phyloP scores from a whole-genome alignment of 768 basidiomycete genomes.

The Nevesoporus exiguus region DNA sequence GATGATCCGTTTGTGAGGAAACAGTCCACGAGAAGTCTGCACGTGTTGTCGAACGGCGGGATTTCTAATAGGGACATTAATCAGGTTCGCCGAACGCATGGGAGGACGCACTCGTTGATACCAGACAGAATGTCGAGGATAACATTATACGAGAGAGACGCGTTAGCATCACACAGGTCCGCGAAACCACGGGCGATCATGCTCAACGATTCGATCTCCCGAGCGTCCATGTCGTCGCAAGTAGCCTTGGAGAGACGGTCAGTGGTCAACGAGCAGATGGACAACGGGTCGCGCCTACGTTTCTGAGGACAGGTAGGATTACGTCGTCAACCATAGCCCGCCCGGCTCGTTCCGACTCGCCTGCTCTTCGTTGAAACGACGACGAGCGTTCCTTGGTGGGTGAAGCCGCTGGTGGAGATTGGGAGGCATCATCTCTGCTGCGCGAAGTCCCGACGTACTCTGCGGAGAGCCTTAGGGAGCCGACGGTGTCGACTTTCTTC shows the following conservation, averaged over 20 bases:
- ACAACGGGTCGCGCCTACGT: constrained; percentile 43
- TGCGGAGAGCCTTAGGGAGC: constrained; percentile 71
- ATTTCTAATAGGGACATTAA: constrained; percentile 49
- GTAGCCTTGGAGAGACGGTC: constrained; percentile 47
- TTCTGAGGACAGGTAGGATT: constrained; percentile 72
- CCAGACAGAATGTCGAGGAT: constrained; percentile 87
- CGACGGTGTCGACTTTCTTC: constrained; percentile 82
- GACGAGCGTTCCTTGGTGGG: constrained; percentile 37
- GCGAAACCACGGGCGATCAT: constrained; percentile 88
- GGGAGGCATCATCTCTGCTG: constrained; percentile 46
- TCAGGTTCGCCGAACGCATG: neutral
- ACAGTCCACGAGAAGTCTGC: constrained; percentile 73
- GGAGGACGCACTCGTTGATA: constrained; percentile 76
- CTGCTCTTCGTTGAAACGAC: constrained; percentile 47
- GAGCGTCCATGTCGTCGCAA: constrained; percentile 81
- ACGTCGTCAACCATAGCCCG: constrained; percentile 75
- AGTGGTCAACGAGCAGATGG: neutral
- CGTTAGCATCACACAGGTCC: constrained; percentile 79
- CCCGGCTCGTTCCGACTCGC: constrained; percentile 65
- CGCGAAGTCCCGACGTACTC: constrained; percentile 78
- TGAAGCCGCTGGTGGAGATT: constrained; percentile 42
- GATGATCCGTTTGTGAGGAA: constrained; percentile 75
- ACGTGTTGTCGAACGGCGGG: constrained; percentile 76
- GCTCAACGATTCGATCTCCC: constrained; percentile 83
- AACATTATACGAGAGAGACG: constrained; percentile 81